These are phyloP conservation scores for Akebia trifoliata DNA, from an alignment of 164 flowering plant species.

Conservation along the genomic window DNA sequence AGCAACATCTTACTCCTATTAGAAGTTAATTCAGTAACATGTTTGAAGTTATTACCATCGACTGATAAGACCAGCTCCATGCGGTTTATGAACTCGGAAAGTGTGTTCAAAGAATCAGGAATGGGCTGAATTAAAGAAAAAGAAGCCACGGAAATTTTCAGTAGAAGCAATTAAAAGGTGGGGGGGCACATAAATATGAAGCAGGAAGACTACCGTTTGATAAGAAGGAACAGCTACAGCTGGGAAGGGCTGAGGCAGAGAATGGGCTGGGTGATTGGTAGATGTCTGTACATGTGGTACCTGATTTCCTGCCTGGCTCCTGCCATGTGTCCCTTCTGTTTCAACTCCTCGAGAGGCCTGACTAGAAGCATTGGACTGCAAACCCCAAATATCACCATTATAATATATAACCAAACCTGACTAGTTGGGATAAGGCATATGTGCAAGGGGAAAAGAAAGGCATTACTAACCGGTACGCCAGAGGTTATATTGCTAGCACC, in stretches of 20 bases:
- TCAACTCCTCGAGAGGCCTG: constrained; percentile 49
- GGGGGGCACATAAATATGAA: no score
- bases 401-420: neutral
- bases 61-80: constrained; percentile 63
- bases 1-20: neutral
- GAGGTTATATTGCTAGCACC: constrained; percentile 32
- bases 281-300: constrained; percentile 36
- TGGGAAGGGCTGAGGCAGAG: constrained; percentile 46
- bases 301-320: constrained; percentile 46
- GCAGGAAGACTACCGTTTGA: constrained; percentile 36
- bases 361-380: constrained; percentile 35
- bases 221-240: constrained; percentile 60
- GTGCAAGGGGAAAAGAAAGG: neutral
- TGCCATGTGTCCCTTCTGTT: constrained; percentile 39
- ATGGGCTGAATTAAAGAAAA: constrained; percentile 71
- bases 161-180: neutral
- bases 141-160: constrained; percentile 4
- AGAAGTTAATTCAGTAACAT: neutral
- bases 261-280: constrained; percentile 33
- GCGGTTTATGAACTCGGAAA: constrained; percentile 69
- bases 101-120: constrained; percentile 77
- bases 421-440: neutral
- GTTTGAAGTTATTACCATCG: constrained; percentile 42
- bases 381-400: constrained; percentile 4
- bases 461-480: constrained; percentile 37